Conservation (phyloP, 2,329 filamentous ascomycete species). For the Teratosphaeria gauchensis region DNA sequence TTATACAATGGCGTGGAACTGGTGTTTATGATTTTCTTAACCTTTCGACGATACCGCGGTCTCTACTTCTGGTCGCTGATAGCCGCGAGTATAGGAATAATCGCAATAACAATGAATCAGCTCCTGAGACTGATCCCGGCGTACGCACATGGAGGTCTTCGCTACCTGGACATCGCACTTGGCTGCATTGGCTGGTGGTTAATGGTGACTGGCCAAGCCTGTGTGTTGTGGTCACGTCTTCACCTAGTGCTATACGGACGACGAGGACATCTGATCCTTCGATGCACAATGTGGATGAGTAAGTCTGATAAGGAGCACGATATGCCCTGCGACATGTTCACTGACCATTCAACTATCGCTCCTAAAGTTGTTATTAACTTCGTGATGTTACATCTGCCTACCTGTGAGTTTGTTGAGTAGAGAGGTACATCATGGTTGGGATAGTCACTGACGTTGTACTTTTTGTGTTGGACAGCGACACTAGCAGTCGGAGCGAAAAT, state of each 20-base stretch:
- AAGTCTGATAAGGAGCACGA: neutral
- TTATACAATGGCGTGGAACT: conserved; percentile 36
- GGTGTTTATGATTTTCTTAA: conserved; percentile 33
- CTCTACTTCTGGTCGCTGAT: conserved; percentile 42
- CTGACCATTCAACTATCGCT: too few relatives aligned
- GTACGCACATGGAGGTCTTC: neutral
- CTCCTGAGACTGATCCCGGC: neutral
- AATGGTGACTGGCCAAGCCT: neutral
- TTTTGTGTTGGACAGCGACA: neutral
- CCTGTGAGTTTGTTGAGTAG: neutral
- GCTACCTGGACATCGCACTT: neutral
- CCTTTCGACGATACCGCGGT: conserved; percentile 36
- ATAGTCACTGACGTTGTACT: neutral
- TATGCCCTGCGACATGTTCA: too few relatives aligned
- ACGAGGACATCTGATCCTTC: neutral
- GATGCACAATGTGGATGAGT: neutral
- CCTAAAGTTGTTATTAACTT: too few relatives aligned
- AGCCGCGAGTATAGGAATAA: conserved; percentile 16
- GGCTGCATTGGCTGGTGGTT: neutral
- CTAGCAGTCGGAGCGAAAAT: neutral
- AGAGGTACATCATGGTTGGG: too few relatives aligned
- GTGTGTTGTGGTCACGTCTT: neutral
- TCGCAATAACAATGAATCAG: neutral
- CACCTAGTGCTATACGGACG: neutral
- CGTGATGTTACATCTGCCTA: neutral